Evolutionary conservation across 2,329 filamentous ascomycete species (phyloP).

Genomic region (Kalmusia sp.): DNA sequence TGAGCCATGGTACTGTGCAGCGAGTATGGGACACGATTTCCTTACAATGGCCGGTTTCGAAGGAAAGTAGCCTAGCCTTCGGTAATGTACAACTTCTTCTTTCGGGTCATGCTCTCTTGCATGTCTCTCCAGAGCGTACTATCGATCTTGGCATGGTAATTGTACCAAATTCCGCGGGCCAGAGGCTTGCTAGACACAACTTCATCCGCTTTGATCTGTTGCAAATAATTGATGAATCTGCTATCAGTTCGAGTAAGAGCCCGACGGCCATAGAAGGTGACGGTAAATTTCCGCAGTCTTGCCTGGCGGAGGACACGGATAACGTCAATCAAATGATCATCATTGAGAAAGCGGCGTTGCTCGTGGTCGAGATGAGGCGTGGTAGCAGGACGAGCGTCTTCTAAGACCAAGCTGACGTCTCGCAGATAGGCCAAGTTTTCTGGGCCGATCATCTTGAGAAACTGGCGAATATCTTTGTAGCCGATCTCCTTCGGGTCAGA

Average conservation of each 20-base stretch:
- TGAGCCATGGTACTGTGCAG: too few species aligned
- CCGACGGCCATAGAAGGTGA: slow-evolving; percentile 53
- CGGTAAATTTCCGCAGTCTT: slow-evolving; percentile 50
- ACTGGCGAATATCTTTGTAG: slow-evolving; percentile 54
- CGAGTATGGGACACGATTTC: too few species aligned
- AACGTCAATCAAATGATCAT: slow-evolving; percentile 54
- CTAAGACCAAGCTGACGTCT: slow-evolving; percentile 52
- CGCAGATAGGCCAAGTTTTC: slow-evolving; percentile 56
- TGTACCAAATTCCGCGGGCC: slow-evolving; percentile 28
- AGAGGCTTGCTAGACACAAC: slow-evolving; percentile 22
- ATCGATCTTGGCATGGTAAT: slow-evolving; percentile 41
- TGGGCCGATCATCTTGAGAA: slow-evolving; percentile 56
- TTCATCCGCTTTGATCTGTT: slow-evolving; percentile 53
- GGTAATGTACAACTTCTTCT: slow-evolving; percentile 43
- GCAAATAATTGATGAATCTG: slow-evolving; percentile 54
- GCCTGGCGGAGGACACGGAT: slow-evolving; percentile 52
- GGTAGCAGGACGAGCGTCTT: slow-evolving; percentile 53
- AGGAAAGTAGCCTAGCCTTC: slow-evolving; percentile 3
- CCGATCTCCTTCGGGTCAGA: slow-evolving; percentile 54
- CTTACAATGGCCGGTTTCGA: too few species aligned
- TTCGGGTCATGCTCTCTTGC: slow-evolving; percentile 43
- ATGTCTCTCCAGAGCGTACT: slow-evolving; percentile 38
- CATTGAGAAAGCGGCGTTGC: slow-evolving; percentile 57
- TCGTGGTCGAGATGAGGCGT: slow-evolving; percentile 50
- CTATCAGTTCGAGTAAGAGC: slow-evolving; percentile 42